Conservation (phyloP, 2,329 filamentous ascomycete genomes). For the Ophioceras dolichostomum region DNA sequence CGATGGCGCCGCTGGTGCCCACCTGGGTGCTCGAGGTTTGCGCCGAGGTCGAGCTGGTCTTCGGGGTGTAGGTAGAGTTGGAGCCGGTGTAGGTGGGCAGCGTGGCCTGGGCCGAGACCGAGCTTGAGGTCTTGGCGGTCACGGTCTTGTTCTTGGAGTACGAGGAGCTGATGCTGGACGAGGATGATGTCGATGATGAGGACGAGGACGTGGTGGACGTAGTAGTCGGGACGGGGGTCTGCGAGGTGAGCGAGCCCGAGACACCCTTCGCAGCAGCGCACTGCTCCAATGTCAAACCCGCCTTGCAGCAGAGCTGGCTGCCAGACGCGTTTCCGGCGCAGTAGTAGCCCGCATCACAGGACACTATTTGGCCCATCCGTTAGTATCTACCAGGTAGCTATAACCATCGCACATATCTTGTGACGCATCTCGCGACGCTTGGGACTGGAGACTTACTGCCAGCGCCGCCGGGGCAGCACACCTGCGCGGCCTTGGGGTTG, state of each 20-base stretch:
- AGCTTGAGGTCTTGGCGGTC: slow-evolving; percentile 8
- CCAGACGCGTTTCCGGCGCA: slow-evolving; percentile 37
- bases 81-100: slow-evolving; percentile 9
- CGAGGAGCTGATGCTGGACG: slow-evolving; percentile 12
- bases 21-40: slow-evolving; percentile 10
- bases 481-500: slow-evolving; percentile 36
- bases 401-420: background rate
- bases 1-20: slow-evolving; percentile 16
- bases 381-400: background rate
- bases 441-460: slow-evolving; percentile 35
- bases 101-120: slow-evolving; percentile 8
- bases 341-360: slow-evolving; percentile 49
- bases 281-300: slow-evolving; percentile 36
- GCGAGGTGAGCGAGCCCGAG: slow-evolving; percentile 33
- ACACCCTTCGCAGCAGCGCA: slow-evolving; percentile 40
- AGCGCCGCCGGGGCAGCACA: slow-evolving; percentile 42
- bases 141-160: slow-evolving; percentile 5
- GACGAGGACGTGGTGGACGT: slow-evolving; percentile 16
- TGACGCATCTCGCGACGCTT: background rate
- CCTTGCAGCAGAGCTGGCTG: slow-evolving; percentile 49
- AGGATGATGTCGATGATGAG: slow-evolving; percentile 17
- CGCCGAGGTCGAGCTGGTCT: slow-evolving; percentile 5
- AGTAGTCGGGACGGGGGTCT: slow-evolving; percentile 25
- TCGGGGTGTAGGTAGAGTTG: slow-evolving; percentile 6
- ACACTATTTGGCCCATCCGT: slow-evolving; percentile 26